Conservation (phyloP, 805 yeast genomes). For the Zygoascus bituminiphila region DNA sequence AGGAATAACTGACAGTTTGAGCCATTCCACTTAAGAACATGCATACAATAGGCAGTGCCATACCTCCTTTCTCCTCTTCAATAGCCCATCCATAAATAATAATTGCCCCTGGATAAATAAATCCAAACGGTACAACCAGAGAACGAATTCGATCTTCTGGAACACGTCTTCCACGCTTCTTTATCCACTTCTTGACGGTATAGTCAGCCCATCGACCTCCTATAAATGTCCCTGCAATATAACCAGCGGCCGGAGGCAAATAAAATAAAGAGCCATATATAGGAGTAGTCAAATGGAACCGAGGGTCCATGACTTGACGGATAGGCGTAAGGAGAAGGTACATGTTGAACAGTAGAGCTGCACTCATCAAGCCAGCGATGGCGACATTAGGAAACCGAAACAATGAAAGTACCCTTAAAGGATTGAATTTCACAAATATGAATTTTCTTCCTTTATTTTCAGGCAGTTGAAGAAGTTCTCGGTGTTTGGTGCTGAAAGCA, state of each 20-base stretch:
- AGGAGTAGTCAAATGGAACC: conserved; percentile 42
- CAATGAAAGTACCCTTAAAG: conserved; percentile 37
- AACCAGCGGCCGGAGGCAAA: conserved; percentile 51
- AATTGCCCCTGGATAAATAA: conserved; percentile 38
- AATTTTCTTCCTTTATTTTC: conserved; percentile 26
- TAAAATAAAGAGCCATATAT: conserved; percentile 46
- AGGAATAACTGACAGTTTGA: conserved; percentile 46
- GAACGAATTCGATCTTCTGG: conserved; percentile 48
- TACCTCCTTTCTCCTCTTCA: conserved; percentile 43
- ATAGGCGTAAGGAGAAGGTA: conserved; percentile 47
- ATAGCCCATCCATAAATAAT: conserved; percentile 49
- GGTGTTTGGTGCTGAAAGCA: conserved; percentile 8
- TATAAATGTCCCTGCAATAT: conserved; percentile 39
- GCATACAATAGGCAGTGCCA: conserved; percentile 44
- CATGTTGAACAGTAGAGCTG: conserved; percentile 42
- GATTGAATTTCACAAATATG: conserved; percentile 39
- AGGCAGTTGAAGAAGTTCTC: conserved; percentile 6
- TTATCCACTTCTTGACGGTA: conserved; percentile 37
- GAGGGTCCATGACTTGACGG: conserved; percentile 46
- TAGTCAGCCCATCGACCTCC: conserved; percentile 50
- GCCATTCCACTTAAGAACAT: conserved; percentile 43
- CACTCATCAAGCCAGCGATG: conserved; percentile 27
- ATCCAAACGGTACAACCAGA: conserved; percentile 33
- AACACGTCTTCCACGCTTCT: conserved; percentile 36
- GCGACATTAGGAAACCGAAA: conserved; percentile 35